Evolutionary conservation across 805 yeast genomes (phyloP).

Genomic region (Yamadazyma endophytica): DNA sequence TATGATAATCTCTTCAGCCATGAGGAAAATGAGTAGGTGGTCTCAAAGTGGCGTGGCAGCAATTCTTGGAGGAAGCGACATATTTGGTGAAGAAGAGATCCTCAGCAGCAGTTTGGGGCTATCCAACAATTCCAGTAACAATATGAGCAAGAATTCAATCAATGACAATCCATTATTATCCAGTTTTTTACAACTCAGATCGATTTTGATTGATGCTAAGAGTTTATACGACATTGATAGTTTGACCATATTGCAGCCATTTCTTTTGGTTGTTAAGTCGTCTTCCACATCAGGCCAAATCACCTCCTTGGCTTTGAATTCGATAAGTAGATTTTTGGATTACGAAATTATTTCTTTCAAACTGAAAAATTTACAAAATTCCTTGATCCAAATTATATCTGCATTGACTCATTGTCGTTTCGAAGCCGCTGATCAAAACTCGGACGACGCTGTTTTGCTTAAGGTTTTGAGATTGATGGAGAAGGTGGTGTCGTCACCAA

Average conservation of each 20-base stretch:
- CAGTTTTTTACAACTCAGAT: conserved; percentile 74
- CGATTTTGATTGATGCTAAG: conserved; percentile 57
- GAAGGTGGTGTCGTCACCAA: conserved; percentile 54
- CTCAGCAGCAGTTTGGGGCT: conserved; percentile 14
- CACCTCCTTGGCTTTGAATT: conserved; percentile 73
- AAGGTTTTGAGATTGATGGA: conserved; percentile 78
- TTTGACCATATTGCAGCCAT: conserved; percentile 78
- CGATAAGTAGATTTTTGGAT: conserved; percentile 69
- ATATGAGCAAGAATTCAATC: conserved; percentile 1
- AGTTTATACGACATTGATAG: conserved; percentile 59
- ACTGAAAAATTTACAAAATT: conserved; percentile 52
- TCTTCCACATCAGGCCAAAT: conserved; percentile 83
- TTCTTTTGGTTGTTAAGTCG: conserved; percentile 75
- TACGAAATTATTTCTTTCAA: conserved; percentile 58
- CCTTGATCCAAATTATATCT: conserved; percentile 62
- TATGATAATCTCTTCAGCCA: conserved; percentile 77
- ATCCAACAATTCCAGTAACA: conserved; percentile 7
- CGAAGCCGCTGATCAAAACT: conserved; percentile 88
- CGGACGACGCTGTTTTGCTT: conserved; percentile 86
- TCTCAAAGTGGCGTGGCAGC: conserved; percentile 82
- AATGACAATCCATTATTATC: conserved; percentile 59
- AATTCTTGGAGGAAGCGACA: conserved; percentile 62
- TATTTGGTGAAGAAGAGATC: conserved; percentile 42
- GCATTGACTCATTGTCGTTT: conserved; percentile 91
- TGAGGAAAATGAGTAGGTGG: conserved; percentile 70